Conservation (phyloP, 495 filamentous ascomycete genomes). For the Poronia punctata region DNA sequence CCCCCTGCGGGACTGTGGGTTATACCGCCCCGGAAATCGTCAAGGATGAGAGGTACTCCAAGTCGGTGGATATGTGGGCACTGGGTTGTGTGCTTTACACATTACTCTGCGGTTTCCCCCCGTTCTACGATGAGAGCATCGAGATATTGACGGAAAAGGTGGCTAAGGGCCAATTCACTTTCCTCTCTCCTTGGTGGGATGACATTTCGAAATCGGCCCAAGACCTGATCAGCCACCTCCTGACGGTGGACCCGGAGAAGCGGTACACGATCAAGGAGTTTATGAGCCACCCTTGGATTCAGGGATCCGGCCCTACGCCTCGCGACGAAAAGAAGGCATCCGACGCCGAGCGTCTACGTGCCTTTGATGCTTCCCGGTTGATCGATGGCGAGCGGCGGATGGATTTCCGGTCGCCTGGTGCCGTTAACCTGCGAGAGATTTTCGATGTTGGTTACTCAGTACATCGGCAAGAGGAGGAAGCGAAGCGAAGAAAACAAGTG, state of each 20-base stretch:
- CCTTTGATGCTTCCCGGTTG: conserved; percentile 49
- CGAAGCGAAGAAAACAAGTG: conserved; percentile 78
- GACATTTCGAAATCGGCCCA: conserved; percentile 94
- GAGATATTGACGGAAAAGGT: conserved; percentile 97
- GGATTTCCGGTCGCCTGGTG: conserved; percentile 95
- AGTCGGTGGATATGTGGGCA: conserved; percentile 99
- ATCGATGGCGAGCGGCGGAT: conserved; percentile 57
- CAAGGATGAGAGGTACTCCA: conserved; percentile 97
- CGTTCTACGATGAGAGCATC: conserved; percentile 98
- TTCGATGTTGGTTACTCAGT: conserved; percentile 97
- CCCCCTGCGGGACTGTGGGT: conserved; percentile 93
- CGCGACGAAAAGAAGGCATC: conserved; percentile 57
- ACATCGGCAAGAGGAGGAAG: conserved; percentile 92
- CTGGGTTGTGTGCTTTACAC: conserved; percentile 96
- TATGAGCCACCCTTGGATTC: conserved; percentile 87
- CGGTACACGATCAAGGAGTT: conserved; percentile 86
- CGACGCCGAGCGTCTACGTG: conserved; percentile 36
- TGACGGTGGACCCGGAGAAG: conserved; percentile 88
- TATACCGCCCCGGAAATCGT: conserved; percentile 99
- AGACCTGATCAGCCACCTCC: conserved; percentile 86
- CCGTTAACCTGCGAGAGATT: conserved; percentile 90
- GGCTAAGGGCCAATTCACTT: conserved; percentile 92
- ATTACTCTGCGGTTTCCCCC: conserved; percentile 91
- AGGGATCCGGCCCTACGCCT: conserved; percentile 45
- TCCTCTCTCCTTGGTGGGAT: conserved; percentile 98